A percentile compares a stretch with the other conserved stretches of the same genome.
Evolutionary conservation across 371 early-diverging fungal species (phyloP).

Genomic region (Umbelopsis sp.): DNA sequence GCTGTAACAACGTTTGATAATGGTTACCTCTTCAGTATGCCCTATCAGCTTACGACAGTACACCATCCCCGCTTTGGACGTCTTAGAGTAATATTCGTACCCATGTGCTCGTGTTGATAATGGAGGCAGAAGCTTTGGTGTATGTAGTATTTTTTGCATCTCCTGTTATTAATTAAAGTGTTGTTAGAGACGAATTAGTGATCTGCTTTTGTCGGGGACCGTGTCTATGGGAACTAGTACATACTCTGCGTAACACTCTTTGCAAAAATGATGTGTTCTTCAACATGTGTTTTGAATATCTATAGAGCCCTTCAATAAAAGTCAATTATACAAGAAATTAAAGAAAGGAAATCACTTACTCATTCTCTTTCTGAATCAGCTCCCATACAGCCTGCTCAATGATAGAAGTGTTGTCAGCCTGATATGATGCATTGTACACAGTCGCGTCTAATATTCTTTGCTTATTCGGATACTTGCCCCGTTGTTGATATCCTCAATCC

Average conservation of each 20-base stretch:
- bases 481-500: constrained; percentile 61
- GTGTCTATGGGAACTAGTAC: neutral
- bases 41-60: constrained; percentile 58
- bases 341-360: constrained; percentile 32
- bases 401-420: neutral
- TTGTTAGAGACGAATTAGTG: neutral
- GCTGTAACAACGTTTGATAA: neutral
- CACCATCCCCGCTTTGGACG: constrained; percentile 58
- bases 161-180: constrained; percentile 34
- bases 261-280: constrained; percentile 37
- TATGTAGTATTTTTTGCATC: constrained; percentile 58
- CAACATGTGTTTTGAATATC: constrained; percentile 36
- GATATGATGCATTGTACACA: neutral
- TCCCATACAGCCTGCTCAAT: constrained; percentile 41
- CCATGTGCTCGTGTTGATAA: constrained; percentile 58
- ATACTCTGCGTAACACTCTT: constrained; percentile 31
- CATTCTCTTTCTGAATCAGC: constrained; percentile 63
- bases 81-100: constrained; percentile 67
- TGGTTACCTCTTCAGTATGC: constrained; percentile 50
- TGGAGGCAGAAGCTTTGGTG: constrained; percentile 49
- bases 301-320: neutral
- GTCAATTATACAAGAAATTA: too few species aligned
- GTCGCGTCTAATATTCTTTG: neutral
- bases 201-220: neutral
- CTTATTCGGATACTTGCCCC: constrained; percentile 38